Conservation (phyloP, 768 basidiomycete species). For the Kwoniella mangroviensis region DNA sequence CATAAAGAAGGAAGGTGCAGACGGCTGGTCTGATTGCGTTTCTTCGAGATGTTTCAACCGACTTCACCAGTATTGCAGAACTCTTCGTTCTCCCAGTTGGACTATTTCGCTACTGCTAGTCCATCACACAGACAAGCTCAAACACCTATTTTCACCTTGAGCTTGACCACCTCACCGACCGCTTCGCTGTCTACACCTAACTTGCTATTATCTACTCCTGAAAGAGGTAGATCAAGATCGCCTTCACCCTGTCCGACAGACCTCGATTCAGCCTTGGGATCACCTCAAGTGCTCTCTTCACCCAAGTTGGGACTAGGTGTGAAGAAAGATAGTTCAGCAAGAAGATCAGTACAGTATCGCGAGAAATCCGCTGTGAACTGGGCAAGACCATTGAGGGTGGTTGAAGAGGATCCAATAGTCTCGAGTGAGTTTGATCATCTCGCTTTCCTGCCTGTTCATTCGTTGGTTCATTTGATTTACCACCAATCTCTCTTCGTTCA, state of each 20-base stretch:
- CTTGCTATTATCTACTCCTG: conserved; percentile 17
- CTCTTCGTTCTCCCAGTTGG: conserved; percentile 37
- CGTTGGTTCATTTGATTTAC: not conserved
- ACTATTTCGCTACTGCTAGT: conserved; percentile 29
- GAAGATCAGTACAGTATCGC: conserved; percentile 13
- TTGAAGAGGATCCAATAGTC: conserved; percentile 2
- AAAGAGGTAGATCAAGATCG: conserved; percentile 2
- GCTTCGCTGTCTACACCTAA: conserved; percentile 6
- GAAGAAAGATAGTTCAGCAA: not conserved
- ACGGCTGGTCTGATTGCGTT: no score
- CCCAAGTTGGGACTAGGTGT: conserved; percentile 5
- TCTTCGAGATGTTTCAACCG: conserved; percentile 20
- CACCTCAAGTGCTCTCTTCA: conserved; percentile 14
- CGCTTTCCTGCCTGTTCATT: not conserved
- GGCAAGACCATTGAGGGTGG: conserved; percentile 33
- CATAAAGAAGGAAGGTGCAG: not conserved
- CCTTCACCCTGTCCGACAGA: conserved; percentile 1
- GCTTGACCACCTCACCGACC: conserved; percentile 13
- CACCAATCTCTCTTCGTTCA: not conserved
- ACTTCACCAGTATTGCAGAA: conserved; percentile 34
- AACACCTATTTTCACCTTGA: conserved; percentile 20
- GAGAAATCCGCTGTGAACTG: conserved; percentile 29
- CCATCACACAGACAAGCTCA: not conserved
- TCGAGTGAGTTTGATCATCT: conserved; percentile 12
- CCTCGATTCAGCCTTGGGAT: not conserved